Evolutionary conservation across 768 basidiomycete genomes (phyloP), one percentile per base, ranked within the genome.

Genomic region (Collybia mongolica): DNA sequence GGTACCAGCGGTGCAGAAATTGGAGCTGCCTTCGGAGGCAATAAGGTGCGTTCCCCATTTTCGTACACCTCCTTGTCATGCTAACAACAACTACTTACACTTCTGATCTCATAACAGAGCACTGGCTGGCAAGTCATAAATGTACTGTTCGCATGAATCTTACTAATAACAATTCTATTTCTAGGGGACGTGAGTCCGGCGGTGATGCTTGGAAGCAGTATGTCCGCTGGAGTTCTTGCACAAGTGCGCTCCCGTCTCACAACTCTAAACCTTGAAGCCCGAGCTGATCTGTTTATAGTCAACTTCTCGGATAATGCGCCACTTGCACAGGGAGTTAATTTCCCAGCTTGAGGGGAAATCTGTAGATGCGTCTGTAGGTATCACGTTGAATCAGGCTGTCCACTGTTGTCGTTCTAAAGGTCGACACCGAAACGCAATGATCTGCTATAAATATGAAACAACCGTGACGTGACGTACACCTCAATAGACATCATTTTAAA

Each of bases 181-280:
- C 29, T 56, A 88, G 88, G 93, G 96, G 96, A 17, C 84, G 96
- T 43, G 96, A 98, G 73, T 93, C 91, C 6, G 96, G 96, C 35
- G 95, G 95, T 46, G 96, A 98, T 68, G 89, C 95, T n/a, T 98
- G 96, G 96, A 94, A 95, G 67, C 91, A 96, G 67, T 94, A 94
- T 59, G 89, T 94, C 36, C 83, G 92, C 45, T 95, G 90, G 90
- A 86, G 87, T 67, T 83, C 88, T 40, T 94, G 91, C 66, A 97
- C 95, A 9, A 72, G 79, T 80, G 61, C 44, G 75, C 32, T 55
- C 15, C 24, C 23, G 15, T 17, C 5, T 44, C 18, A 12, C 19
- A n/a, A n/a, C 26, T 42, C 17, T 28, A 15, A 36, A 39, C 36
- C n/a, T 22, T 44, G 32, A 20, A 35, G 14, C 22, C 3, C n/a